Conservation (phyloP, 345 rosid genomes). For the Erysimum cheiranthoides region DNA sequence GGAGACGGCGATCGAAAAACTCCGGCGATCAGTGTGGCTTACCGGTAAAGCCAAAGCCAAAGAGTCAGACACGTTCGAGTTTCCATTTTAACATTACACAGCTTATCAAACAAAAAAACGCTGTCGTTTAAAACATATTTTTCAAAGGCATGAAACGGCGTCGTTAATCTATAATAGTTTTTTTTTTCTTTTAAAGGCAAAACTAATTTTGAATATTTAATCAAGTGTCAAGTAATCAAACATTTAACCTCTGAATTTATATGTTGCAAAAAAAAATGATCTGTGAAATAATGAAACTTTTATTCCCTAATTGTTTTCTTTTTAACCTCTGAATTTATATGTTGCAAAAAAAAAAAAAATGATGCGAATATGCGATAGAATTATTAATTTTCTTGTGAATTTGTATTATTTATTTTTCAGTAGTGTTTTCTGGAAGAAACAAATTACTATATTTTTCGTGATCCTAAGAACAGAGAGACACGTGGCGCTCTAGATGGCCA, state of each 20-base stretch:
- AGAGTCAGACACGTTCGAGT: conserved; percentile 28
- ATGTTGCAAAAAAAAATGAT: too few relatives aligned
- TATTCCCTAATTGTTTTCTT: too few relatives aligned
- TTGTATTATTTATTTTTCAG: too few relatives aligned
- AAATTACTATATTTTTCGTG: conserved; percentile 3
- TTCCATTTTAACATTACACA: conserved; percentile 5
- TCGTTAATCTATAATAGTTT: neutral
- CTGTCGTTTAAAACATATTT: neutral
- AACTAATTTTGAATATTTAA: too few relatives aligned
- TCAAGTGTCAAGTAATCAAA: too few relatives aligned
- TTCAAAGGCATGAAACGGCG: neutral
- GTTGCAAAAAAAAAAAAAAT: too few relatives aligned
- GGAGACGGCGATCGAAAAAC: conserved; percentile 2
- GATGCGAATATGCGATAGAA: conserved; percentile 26
- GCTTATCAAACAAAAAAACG: neutral
- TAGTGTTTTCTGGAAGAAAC: conserved; percentile 13
- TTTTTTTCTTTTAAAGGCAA: neutral
- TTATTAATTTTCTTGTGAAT: neutral
- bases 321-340: too few relatives aligned
- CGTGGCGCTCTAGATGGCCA: conserved; percentile 42
- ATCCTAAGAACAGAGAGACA: conserved; percentile 37
- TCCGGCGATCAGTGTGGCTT: conserved; percentile 38
- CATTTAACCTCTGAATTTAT: neutral
- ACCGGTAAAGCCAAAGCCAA: conserved; percentile 27
- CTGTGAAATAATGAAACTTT: too few relatives aligned